Evolutionary conservation across 2,329 filamentous ascomycete species (phyloP), one percentile per base, ranked within the genome.

Genomic region (Xylariaceae sp.): DNA sequence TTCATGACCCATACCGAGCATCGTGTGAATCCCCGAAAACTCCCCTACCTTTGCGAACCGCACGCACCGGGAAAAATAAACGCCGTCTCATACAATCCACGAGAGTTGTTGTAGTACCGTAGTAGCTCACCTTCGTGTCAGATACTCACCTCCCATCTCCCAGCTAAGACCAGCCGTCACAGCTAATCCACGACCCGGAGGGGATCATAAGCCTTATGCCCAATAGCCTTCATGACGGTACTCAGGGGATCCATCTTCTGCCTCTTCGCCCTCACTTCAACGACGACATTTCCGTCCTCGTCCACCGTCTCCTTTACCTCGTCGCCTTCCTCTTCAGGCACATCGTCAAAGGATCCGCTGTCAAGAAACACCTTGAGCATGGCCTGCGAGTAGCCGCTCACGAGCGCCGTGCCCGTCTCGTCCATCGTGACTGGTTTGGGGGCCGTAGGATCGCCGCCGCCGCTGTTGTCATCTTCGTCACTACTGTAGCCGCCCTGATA

Each of bases 311-410:
- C 58, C 28, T 54, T 55, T 46, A 41, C 56, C 16, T 56, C 60
- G 28, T 62, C 63, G 1, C 61, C 58, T 9, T 55, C 60, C 24
- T 61, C 61, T 2, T 61, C 59, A 5, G 53, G 54, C 1, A n/a
- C n/a, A n/a, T 69, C 65, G 7, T 64, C 63, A 39, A 76, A 72
- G 0, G 59, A 57, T 0, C 68, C 71, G 13, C 59, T 63, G 2
- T 75, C 72, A 31, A 79, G 48, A 45, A 79, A 78, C 7, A 72
- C 67, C 61, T 76, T 77, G 47, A 80, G 55, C 68, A 76, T 67
- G 1, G 62, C 73, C 59, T 76, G 75, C 2, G 69, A 74, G 55
- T 78, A 77, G 1, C 74, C 73, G 37, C 65, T 70, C n/a, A 77
- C 70, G 17, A 78, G 49, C 27, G 65, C 62, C 4, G 68, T 71